These are phyloP conservation scores for Botrytis fragariae DNA, from an alignment of 2,329 filamentous ascomycete genomes.

Conservation along the genomic window DNA sequence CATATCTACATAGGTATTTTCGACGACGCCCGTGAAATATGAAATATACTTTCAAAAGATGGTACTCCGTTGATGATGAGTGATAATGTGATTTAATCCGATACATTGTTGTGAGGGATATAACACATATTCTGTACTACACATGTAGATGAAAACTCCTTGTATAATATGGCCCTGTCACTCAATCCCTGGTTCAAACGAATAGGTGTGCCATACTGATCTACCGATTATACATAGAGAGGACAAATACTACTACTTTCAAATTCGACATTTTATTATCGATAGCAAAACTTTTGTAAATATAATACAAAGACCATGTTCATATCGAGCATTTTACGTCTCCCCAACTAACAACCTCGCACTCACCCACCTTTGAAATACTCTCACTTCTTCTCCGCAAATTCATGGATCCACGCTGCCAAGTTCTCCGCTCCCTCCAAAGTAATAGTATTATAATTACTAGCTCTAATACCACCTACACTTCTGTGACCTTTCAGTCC, in stretches of 20 bases:
- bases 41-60: background rate
- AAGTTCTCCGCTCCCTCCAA: slow-evolving; percentile 66
- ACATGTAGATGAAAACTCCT: background rate
- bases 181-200: background rate
- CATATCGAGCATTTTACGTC: background rate
- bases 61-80: background rate
- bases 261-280: background rate
- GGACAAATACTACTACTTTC: background rate
- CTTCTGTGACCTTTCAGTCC: slow-evolving; percentile 87
- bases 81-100: background rate
- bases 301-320: background rate
- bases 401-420: slow-evolving; percentile 57
- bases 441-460: slow-evolving; percentile 85
- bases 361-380: background rate
- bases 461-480: slow-evolving; percentile 81
- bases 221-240: background rate
- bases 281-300: background rate
- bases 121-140: background rate
- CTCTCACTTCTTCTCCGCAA: slow-evolving; percentile 41
- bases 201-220: background rate
- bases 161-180: background rate
- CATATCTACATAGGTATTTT: background rate
- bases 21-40: background rate
- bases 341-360: background rate
- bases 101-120: background rate